These are phyloP conservation scores for Pontederia paniculata DNA, from an alignment of 176 grass and related monocot genomes.

Conservation along the genomic window DNA sequence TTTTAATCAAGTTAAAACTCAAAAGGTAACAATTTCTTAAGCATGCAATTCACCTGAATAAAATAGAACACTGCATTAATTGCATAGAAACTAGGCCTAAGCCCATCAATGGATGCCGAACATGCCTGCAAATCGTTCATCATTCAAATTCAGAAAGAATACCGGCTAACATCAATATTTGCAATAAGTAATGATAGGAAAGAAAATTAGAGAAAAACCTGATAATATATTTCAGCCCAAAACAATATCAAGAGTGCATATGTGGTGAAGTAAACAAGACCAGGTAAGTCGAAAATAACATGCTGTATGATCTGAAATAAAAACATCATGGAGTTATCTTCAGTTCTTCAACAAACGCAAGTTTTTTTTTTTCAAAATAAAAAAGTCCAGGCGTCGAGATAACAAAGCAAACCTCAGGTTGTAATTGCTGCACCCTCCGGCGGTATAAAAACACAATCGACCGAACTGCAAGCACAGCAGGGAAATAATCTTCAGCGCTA, in stretches of 20 bases:
- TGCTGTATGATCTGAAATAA: constrained; percentile 54
- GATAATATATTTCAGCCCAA: constrained; percentile 92
- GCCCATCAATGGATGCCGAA: constrained; percentile 39
- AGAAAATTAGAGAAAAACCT: constrained; percentile 20
- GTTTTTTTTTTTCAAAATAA: neutral
- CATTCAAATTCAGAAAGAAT: neutral
- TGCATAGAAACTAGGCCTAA: constrained; percentile 47
- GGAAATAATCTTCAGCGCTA: neutral
- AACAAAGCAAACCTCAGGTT: neutral
- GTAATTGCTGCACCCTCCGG: neutral
- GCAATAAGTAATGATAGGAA: neutral
- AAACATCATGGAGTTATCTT: neutral
- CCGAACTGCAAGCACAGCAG: neutral
- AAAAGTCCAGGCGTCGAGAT: too few species aligned
- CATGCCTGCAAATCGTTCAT: constrained; percentile 26
- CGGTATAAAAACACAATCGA: neutral
- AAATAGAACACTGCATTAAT: constrained; percentile 51
- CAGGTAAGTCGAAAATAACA: constrained; percentile 79
- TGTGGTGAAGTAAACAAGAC: constrained; percentile 77
- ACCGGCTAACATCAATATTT: neutral
- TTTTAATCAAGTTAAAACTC: too few species aligned
- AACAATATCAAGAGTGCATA: constrained; percentile 68
- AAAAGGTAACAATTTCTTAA: too few species aligned
- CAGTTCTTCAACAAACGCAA: neutral
- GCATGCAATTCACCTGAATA: constrained; percentile 29